Evolutionary conservation across 2,329 filamentous ascomycete genomes (phyloP).

Genomic region (Alternaria conjuncta): DNA sequence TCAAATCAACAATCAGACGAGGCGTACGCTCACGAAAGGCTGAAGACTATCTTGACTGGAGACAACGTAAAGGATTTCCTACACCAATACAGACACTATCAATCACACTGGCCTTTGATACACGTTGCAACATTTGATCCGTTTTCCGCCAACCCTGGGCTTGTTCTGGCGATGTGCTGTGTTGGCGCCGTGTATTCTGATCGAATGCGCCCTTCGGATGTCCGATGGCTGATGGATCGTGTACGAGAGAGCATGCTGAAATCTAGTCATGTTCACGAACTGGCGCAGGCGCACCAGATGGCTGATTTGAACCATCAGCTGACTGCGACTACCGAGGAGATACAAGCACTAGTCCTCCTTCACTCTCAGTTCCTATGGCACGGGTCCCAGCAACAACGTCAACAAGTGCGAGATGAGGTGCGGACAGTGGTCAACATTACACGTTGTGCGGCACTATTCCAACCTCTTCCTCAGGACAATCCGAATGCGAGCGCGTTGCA

Average conservation of each 20-base stretch:
- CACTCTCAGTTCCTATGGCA: slow-evolving; percentile 72
- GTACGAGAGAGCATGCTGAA: slow-evolving; percentile 65
- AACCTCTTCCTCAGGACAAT: slow-evolving; percentile 57
- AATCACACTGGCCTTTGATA: slow-evolving; percentile 75
- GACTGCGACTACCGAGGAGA: slow-evolving; percentile 63
- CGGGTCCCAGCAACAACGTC: slow-evolving; percentile 69
- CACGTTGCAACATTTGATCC: slow-evolving; percentile 75
- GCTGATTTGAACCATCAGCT: slow-evolving; percentile 48
- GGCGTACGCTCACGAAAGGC: slow-evolving; percentile 60
- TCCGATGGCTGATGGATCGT: slow-evolving; percentile 72
- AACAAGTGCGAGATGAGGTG: slow-evolving; percentile 66
- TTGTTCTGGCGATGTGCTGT: slow-evolving; percentile 73
- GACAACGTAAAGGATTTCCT: slow-evolving; percentile 75
- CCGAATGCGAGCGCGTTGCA: slow-evolving; percentile 66
- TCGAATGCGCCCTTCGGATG: slow-evolving; percentile 63
- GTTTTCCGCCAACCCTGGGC: slow-evolving; percentile 68
- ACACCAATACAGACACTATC: slow-evolving; percentile 73
- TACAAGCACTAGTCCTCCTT: slow-evolving; percentile 70
- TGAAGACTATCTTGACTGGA: slow-evolving; percentile 65
- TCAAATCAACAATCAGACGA: slow-evolving; percentile 33
- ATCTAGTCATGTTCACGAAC: slow-evolving; percentile 60
- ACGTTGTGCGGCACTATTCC: slow-evolving; percentile 63
- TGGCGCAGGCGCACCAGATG: slow-evolving; percentile 43
- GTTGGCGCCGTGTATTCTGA: slow-evolving; percentile 78
- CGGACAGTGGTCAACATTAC: slow-evolving; percentile 64